A percentile compares a stretch with the other conserved stretches of the same genome.
These are phyloP conservation scores for Malassezia pachydermatis DNA, from an alignment of 1,284 basidiomycete genomes.

Conservation along the genomic window DNA sequence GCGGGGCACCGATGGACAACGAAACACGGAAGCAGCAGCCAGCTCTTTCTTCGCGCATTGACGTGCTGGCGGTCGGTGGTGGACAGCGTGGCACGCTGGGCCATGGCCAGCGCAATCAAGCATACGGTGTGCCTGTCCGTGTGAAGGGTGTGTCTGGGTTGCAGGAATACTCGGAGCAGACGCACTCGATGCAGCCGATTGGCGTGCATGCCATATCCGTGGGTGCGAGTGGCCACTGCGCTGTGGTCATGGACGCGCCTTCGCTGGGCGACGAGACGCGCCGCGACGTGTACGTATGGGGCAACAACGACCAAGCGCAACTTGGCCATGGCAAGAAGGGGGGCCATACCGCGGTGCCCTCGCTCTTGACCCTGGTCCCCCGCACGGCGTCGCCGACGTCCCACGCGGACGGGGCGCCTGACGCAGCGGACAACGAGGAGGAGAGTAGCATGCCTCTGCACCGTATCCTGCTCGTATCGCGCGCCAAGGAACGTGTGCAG, in stretches of 20 bases:
- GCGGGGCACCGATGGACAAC: not conserved
- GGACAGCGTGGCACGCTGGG: slow-evolving; percentile 77
- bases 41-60: slow-evolving; percentile 44
- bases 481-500: not conserved
- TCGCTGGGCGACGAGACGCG: slow-evolving; percentile 38
- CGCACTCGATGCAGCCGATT: slow-evolving; percentile 55
- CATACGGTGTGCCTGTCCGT: slow-evolving; percentile 61
- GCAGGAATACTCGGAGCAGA: slow-evolving; percentile 49
- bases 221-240: slow-evolving; percentile 58
- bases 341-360: slow-evolving; percentile 62
- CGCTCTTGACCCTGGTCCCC: slow-evolving; percentile 51
- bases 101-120: slow-evolving; percentile 66
- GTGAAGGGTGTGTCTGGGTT: slow-evolving; percentile 75
- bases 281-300: slow-evolving; percentile 54
- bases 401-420: too few species aligned
- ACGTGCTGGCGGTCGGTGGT: slow-evolving; percentile 72
- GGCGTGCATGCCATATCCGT: slow-evolving; percentile 61
- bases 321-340: slow-evolving; percentile 65
- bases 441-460: not conserved
- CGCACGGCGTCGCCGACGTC: slow-evolving; percentile 38
- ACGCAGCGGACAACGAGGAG: slow-evolving; percentile 15
- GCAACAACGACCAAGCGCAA: slow-evolving; percentile 41
- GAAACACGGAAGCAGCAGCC: slow-evolving; percentile 18
- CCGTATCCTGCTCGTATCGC: slow-evolving; percentile 15
- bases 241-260: slow-evolving; percentile 37